These are phyloP conservation scores for Tulasnella sp. DNA, from an alignment of 768 basidiomycete species.

Conservation along the genomic window DNA sequence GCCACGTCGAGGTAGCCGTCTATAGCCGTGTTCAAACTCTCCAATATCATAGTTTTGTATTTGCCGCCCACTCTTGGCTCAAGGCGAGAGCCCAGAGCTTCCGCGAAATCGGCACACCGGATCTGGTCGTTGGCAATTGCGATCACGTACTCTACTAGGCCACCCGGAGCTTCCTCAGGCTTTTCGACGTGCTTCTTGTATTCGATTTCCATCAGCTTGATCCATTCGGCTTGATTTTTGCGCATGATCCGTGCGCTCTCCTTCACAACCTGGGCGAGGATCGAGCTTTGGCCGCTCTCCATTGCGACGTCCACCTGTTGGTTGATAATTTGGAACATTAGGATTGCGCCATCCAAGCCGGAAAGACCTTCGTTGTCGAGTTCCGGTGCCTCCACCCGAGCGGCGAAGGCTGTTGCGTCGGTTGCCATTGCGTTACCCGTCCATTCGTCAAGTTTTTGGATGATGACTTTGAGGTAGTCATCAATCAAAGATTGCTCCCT, in stretches of 20 bases:
- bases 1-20: conserved; percentile 98
- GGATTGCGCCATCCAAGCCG: conserved; percentile 86
- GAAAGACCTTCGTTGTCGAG: conserved; percentile 84
- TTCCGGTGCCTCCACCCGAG: conserved; percentile 82
- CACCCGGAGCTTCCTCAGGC: conserved; percentile 80
- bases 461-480: conserved; percentile 89
- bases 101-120: conserved; percentile 90
- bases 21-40: conserved; percentile 89
- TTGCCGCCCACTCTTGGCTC: conserved; percentile 92
- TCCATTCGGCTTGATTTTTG: conserved; percentile 81
- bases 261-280: conserved; percentile 82
- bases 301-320: conserved; percentile 92
- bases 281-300: conserved; percentile 92
- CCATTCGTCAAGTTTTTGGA: conserved; percentile 97
- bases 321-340: conserved; percentile 97
- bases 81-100: conserved; percentile 75
- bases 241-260: conserved; percentile 90
- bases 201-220: conserved; percentile 74
- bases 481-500: conserved; percentile 92
- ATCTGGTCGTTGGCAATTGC: conserved; percentile 97
- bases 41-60: conserved; percentile 76
- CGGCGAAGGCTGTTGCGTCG: conserved; percentile 78
- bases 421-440: conserved; percentile 88
- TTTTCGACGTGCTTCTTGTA: conserved; percentile 83
- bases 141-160: conserved; percentile 92